Percentiles rank a stretch among this genome's conserved stretches.
Conservation (phyloP, 139 green algal species). For the Microglena sp. region DNA sequence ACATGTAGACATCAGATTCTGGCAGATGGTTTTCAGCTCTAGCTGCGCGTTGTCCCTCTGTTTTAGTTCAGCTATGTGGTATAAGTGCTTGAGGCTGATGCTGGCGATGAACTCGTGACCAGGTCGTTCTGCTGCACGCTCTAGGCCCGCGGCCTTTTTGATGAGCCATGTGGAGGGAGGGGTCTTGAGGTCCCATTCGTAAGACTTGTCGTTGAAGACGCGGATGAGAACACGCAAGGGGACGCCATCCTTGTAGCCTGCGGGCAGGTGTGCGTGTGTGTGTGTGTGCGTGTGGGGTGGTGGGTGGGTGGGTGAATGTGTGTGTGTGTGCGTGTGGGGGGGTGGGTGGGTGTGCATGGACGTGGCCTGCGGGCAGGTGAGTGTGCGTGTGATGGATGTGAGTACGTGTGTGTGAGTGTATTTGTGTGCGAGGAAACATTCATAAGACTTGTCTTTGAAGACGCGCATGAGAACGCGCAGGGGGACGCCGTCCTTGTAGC, state of each 20-base stretch:
- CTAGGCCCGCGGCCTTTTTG: slow-evolving; percentile 67
- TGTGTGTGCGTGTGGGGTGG: no score
- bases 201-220: slow-evolving; percentile 79
- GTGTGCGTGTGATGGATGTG: no score
- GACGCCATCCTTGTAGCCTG: slow-evolving; percentile 58
- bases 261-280: no score
- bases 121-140: slow-evolving; percentile 47
- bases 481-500: slow-evolving; percentile 53
- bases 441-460: slow-evolving; percentile 83
- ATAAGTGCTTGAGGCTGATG: slow-evolving; percentile 86
- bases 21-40: slow-evolving; percentile 60
- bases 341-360: no score
- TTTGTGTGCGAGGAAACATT: slow-evolving; percentile 71
- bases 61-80: slow-evolving; percentile 58
- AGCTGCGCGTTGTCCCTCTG: slow-evolving; percentile 62
- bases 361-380: no score
- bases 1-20: slow-evolving; percentile 67
- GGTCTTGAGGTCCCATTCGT: slow-evolving; percentile 74
- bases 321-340: no score
- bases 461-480: slow-evolving; percentile 31
- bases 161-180: slow-evolving; percentile 83
- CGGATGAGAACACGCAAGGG: slow-evolving; percentile 30
- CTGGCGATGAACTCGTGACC: slow-evolving; percentile 65
- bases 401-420: no score
- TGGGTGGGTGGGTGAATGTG: no score